Evolutionary conservation across 345 rosid species (phyloP), one percentile per base, ranked within the genome.

Genomic region (Kandelia obovata): DNA sequence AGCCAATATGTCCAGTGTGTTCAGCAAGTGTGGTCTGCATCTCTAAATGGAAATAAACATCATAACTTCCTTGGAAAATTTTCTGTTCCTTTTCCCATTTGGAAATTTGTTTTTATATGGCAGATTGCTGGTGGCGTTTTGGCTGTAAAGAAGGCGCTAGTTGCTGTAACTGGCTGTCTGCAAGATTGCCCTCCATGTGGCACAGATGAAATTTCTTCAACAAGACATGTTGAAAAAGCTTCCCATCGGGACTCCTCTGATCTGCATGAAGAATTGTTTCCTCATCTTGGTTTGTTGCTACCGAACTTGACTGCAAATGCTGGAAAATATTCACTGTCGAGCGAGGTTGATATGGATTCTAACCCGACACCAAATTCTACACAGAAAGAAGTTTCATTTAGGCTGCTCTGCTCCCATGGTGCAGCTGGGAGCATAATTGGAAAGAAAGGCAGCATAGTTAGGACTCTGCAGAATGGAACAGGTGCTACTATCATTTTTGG

Each of bases 391-490:
- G 87, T 87, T 74, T 83, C 80, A 52, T 87, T 81, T 49, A 84
- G 83, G 64, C 35, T 89, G 35, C 79, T 89, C 37, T 84, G 82
- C 73, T 73, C 92, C n/a, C 61, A 70, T 75, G 52, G 32, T 43
- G 81, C 75, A 61, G 87, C 88, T 30, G 89, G 90, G n/a, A 83
- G 84, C 56, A 83, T 87, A n/a, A 89, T 89, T 74, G 96, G 96
- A 67, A 81, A 74, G 77, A 79, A 49, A 76, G 92, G 96, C 58
- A 72, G 75, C 58, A 67, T 73, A 52, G 81, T 89, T 53, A 83
- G 84, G 82, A 80, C 82, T 76, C 67, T 89, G 64, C 76, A 87
- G 78, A 83, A 84, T 67, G 79, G 76, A 73, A 72, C 92, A 0
- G 87, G 96, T 74, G 96, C 92, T 78, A 80, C 84, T 57, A 84